These are phyloP conservation scores for Phalaenopsis aphrodite DNA, from an alignment of 106 monocot species.

Conservation along the genomic window DNA sequence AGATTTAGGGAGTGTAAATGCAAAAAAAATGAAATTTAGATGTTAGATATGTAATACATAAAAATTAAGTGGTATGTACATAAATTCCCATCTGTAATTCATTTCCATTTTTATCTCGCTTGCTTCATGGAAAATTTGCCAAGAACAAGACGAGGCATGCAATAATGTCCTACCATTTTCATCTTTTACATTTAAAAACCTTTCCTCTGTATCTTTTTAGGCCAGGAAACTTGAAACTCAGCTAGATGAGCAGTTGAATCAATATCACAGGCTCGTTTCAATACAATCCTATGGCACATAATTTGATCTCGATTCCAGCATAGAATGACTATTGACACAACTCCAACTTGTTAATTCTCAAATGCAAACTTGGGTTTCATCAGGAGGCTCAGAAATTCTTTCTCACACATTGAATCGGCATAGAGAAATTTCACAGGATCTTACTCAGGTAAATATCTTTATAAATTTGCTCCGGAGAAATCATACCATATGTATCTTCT, in stretches of 20 bases:
- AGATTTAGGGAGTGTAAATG: too few species aligned
- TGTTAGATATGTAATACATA: too few species aligned
- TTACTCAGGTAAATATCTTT: too few species aligned
- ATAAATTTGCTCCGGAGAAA: too few species aligned
- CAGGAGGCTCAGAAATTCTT: constrained; percentile 85
- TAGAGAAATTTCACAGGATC: too few species aligned
- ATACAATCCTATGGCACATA: constrained; percentile 54
- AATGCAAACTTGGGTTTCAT: constrained; percentile 93
- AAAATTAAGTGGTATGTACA: too few species aligned
- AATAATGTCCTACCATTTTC: background rate
- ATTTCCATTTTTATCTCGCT: background rate
- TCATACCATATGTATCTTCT: too few species aligned
- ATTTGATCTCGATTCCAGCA: constrained; percentile 65
- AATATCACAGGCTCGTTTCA: constrained; percentile 63
- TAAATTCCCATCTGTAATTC: background rate
- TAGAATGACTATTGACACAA: constrained; percentile 78
- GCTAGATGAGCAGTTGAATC: constrained; percentile 83
- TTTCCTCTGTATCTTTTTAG: constrained; percentile 24
- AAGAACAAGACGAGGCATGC: background rate
- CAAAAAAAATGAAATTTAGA: too few species aligned
- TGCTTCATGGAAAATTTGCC: background rate
- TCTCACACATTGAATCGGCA: constrained; percentile 7
- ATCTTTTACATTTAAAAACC: background rate
- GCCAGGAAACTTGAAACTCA: constrained; percentile 87
- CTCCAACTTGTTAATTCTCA: constrained; percentile 90